Percentiles rank a stretch among this genome's conserved stretches.
Evolutionary conservation across 129 eudicot genomes (phyloP).

Genomic region (Saposhnikovia divaricata): DNA sequence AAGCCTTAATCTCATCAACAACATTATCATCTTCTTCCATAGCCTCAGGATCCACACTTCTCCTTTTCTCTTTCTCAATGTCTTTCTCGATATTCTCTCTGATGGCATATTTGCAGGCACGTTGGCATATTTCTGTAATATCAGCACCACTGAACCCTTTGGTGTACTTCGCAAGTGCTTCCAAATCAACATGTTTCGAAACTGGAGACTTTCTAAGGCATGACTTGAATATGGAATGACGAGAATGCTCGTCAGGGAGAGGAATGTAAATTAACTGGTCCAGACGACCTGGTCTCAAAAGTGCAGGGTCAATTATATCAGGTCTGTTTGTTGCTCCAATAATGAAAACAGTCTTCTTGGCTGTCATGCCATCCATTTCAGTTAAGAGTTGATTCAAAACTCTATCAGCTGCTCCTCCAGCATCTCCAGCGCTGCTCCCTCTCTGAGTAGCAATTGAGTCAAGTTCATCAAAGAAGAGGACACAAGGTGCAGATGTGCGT

Average conservation of each 20-base stretch:
- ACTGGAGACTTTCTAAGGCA: slow-evolving; percentile 82
- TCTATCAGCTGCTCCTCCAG: slow-evolving; percentile 98
- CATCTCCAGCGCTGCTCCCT: slow-evolving; percentile 87
- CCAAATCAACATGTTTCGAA: slow-evolving; percentile 70
- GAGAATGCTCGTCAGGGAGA: slow-evolving; percentile 88
- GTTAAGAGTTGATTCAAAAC: slow-evolving; percentile 84
- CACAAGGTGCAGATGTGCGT: slow-evolving; percentile 91
- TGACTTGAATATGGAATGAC: slow-evolving; percentile 71
- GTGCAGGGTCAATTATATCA: slow-evolving; percentile 91
- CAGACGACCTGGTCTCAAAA: slow-evolving; percentile 90
- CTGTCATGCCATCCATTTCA: slow-evolving; percentile 98
- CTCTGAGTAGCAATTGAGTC: slow-evolving; percentile 99
- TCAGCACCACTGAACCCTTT: slow-evolving; percentile 97
- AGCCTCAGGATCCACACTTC: slow-evolving; percentile 48
- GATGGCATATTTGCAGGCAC: slow-evolving; percentile 62
- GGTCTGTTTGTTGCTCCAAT: slow-evolving; percentile 98
- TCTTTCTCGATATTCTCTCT: slow-evolving; percentile 61
- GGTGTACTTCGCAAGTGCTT: slow-evolving; percentile 83
- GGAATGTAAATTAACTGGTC: slow-evolving; percentile 92
- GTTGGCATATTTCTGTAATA: slow-evolving; percentile 88
- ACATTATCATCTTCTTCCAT: slow-evolving; percentile 59
- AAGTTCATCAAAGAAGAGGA: slow-evolving; percentile 81
- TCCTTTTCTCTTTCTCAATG: slow-evolving; percentile 56
- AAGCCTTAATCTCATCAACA: slow-evolving; percentile 46
- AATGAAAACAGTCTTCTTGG: slow-evolving; percentile 92